Percentiles rank a stretch among this genome's conserved stretches.
Evolutionary conservation across 805 yeast genomes (phyloP).

Genomic region (Priceomyces fermenticarens): DNA sequence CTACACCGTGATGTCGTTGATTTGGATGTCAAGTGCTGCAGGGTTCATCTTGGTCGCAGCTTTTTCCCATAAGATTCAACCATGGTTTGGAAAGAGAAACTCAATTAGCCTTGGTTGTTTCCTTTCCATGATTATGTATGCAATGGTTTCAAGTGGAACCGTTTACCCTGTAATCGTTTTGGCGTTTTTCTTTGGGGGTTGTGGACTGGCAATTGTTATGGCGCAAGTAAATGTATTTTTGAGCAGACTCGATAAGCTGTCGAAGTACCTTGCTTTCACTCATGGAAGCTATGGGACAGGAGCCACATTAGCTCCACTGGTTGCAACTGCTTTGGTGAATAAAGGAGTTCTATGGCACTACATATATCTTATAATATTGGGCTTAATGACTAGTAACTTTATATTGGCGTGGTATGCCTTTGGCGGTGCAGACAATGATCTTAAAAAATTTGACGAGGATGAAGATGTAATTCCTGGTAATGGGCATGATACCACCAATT

Average conservation of each 20-base stretch:
- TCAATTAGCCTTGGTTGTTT: conserved; percentile 30
- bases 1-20: conserved; percentile 23
- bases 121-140: conserved; percentile 38
- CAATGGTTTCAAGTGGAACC: conserved; percentile 47
- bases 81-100: conserved; percentile 17
- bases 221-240: conserved; percentile 54
- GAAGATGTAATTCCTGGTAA: conserved; percentile 1
- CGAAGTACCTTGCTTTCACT: conserved; percentile 55
- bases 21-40: conserved; percentile 26
- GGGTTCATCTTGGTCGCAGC: conserved; percentile 25
- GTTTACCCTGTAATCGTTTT: conserved; percentile 46
- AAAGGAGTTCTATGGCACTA: conserved; percentile 52
- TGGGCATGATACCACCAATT: no score
- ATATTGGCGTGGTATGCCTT: conserved; percentile 42
- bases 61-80: conserved; percentile 21
- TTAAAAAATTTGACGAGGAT: conserved; percentile 31
- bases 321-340: conserved; percentile 54
- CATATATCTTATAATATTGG: conserved; percentile 50
- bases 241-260: conserved; percentile 48
- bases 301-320: conserved; percentile 65
- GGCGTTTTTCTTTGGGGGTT: conserved; percentile 57
- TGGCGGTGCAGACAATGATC: conserved; percentile 45
- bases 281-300: conserved; percentile 76
- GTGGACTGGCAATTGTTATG: conserved; percentile 49
- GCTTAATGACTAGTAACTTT: conserved; percentile 30